A percentile compares a stretch with the other conserved stretches of the same genome.
These are phyloP conservation scores for Linnemannia hyalina DNA, from an alignment of 192 early-diverging fungal genomes.

Conservation along the genomic window DNA sequence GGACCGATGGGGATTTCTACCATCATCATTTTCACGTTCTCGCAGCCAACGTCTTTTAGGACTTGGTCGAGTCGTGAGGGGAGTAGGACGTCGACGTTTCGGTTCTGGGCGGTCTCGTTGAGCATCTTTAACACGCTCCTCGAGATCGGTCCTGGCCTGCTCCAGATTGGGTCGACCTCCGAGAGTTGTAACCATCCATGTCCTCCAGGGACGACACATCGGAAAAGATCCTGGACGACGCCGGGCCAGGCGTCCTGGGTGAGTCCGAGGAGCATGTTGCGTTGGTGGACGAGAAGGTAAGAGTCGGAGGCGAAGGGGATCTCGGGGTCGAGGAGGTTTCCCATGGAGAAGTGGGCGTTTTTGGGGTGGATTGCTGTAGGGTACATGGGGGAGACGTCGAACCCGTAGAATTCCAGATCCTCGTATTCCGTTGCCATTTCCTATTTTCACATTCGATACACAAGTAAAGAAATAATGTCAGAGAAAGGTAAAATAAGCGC, in stretches of 20 bases:
- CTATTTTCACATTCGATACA: slow-evolving; percentile 5
- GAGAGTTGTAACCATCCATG: slow-evolving; percentile 47
- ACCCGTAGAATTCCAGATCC: slow-evolving; percentile 45
- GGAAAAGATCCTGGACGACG: slow-evolving; percentile 40
- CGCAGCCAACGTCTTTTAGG: slow-evolving; percentile 41
- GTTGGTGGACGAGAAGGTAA: slow-evolving; percentile 40
- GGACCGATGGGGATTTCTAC: slow-evolving; percentile 56
- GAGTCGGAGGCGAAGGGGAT: slow-evolving; percentile 38
- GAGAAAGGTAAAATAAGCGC: not conserved
- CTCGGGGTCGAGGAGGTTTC: slow-evolving; percentile 51
- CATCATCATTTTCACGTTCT: slow-evolving; percentile 56
- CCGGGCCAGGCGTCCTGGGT: slow-evolving; percentile 54
- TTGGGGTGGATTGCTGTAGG: slow-evolving; percentile 56
- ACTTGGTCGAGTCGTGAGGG: slow-evolving; percentile 41
- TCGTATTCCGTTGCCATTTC: slow-evolving; percentile 58
- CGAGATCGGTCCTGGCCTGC: slow-evolving; percentile 35
- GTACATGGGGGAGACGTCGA: slow-evolving; percentile 53
- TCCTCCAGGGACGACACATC: slow-evolving; percentile 43
- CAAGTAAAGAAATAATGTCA: not conserved
- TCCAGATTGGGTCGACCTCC: slow-evolving; percentile 53
- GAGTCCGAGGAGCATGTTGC: slow-evolving; percentile 44
- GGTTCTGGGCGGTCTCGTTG: slow-evolving; percentile 51
- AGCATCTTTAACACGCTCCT: slow-evolving; percentile 46
- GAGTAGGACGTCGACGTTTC: slow-evolving; percentile 45
- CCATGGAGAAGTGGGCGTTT: slow-evolving; percentile 51